Conservation (phyloP, 345 rosid species). For the Clarkia xantiana region DNA sequence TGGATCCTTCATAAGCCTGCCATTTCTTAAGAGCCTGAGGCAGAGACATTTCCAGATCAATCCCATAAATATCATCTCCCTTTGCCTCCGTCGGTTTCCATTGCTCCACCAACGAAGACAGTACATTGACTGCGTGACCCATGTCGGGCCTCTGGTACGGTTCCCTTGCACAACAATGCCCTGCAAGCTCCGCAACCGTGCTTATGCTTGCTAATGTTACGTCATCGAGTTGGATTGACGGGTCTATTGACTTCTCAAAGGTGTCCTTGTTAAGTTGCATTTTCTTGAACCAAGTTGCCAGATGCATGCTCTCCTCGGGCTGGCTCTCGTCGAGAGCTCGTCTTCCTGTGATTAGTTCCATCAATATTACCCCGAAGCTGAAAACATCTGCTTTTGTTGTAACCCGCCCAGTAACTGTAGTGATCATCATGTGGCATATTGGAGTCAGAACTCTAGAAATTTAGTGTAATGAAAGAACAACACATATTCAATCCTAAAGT, state of each 20-base stretch:
- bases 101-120: conserved; percentile 57
- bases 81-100: conserved; percentile 71
- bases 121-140: conserved; percentile 72
- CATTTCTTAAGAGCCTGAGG: conserved; percentile 88
- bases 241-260: conserved; percentile 53
- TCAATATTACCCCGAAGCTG: conserved; percentile 83
- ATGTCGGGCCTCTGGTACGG: conserved; percentile 86
- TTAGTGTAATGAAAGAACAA: too few species aligned
- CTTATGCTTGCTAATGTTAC: conserved; percentile 55
- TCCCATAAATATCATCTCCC: conserved; percentile 61
- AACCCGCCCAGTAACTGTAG: conserved; percentile 87
- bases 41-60: conserved; percentile 75
- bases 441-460: conserved; percentile 3
- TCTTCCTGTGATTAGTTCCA: conserved; percentile 86
- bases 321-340: conserved; percentile 73
- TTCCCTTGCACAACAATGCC: conserved; percentile 82
- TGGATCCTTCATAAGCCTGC: conserved; percentile 70
- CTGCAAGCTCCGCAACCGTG: conserved; percentile 73
- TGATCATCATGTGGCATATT: too few species aligned
- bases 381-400: conserved; percentile 80
- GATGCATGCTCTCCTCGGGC: conserved; percentile 86
- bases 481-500: too few species aligned
- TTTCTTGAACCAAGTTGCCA: conserved; percentile 65
- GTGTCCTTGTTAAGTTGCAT: conserved; percentile 54
- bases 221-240: conserved; percentile 42